Evolutionary conservation across 495 filamentous ascomycete genomes (phyloP).

Genomic region (Hyaloscypha bicolor): DNA sequence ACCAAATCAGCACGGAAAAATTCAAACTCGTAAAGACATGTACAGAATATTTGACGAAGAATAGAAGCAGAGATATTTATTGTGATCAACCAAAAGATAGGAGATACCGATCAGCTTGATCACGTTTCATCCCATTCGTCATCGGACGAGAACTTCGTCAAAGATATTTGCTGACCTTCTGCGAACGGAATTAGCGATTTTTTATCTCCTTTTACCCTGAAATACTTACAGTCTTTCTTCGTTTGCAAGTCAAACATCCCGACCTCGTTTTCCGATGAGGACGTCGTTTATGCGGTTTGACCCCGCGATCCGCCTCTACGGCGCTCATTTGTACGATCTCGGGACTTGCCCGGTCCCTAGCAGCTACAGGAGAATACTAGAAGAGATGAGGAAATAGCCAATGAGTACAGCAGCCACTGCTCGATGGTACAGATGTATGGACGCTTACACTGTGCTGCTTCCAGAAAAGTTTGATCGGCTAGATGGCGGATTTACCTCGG

Average conservation of each 20-base stretch:
- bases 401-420: neutral
- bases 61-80: neutral
- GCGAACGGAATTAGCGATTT: neutral
- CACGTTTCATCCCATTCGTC: neutral
- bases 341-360: neutral
- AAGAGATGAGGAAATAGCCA: neutral
- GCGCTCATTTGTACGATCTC: neutral
- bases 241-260: neutral
- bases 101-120: constrained; percentile 1
- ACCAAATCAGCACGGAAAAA: neutral
- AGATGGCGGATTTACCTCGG: neutral
- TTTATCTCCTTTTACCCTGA: neutral
- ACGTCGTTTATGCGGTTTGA: constrained; percentile 13
- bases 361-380: too few relatives aligned
- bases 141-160: neutral
- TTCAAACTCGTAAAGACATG: neutral
- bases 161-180: neutral
- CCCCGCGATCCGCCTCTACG: neutral
- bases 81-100: neutral
- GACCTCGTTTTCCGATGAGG: constrained; percentile 4
- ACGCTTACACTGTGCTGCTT: neutral
- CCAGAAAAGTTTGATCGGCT: neutral
- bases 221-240: neutral
- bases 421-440: neutral
- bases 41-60: neutral